Base-by-base conservation (phyloP, 2,329 filamentous ascomycete species). In the Aspergillus pseudonomiae region DNA sequence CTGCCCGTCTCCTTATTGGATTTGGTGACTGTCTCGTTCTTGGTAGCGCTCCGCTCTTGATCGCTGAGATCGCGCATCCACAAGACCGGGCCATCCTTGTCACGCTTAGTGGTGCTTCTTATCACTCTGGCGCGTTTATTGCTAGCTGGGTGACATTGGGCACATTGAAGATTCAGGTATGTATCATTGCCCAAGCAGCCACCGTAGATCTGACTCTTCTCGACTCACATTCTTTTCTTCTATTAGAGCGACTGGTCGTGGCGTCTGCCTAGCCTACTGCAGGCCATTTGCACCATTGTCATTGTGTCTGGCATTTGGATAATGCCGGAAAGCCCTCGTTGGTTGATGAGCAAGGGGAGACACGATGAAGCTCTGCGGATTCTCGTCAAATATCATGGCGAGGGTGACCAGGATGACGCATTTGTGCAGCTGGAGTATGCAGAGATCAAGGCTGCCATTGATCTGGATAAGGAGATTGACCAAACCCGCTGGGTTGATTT, bases 61-160 rank as follows among this genome's bases (percentile, higher is more conserved):
- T 71, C 34, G 64, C 69, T 10, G 72, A 74, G 43, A 67, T 74
- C 39, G 68, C 70, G 6, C 70, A 66, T 60, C 64, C 71, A 2
- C 68, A 71, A 34, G 65, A 73, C 62, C 68, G 71, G 19, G 71
- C 70, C 6, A 60, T 71, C 48, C 34, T 36, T 14, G 34, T 36
- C 12, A 36, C 34, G 4, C 34, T 36, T 14, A 36, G 62, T 59
- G 68, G 65, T 50, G 65, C 65, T 16, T 65, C 63, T 16, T 70
- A 67, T 39, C 67, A 70, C 26, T 68, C 66, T 28, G 69, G 69
- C 3, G 66, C 68, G 1, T 71, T 68, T 43, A 70, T 69, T 28
- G 67, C 66, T 19, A 63, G 61, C 34, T 36, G 34, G 34, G 34
- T 36, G 12, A 36, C 34, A 36, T 36, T 36, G 34, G 34, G 34